These are phyloP conservation scores for Rhodomyrtus tomentosa DNA, from an alignment of 345 rosid species.

Conservation along the genomic window DNA sequence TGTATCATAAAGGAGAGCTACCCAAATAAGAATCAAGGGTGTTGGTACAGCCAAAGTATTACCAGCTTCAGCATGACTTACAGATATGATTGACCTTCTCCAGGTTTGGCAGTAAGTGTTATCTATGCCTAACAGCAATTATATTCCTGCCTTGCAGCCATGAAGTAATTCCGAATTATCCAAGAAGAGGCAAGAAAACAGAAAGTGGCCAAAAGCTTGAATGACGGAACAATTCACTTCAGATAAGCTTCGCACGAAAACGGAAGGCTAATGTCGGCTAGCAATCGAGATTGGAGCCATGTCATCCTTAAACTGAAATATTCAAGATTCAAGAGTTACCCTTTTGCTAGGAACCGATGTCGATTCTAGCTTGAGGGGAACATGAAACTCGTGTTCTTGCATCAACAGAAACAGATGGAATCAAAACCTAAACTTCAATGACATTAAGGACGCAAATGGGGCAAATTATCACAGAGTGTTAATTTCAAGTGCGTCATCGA, in stretches of 20 bases:
- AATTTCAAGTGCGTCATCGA: neutral
- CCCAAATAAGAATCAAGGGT: too few species aligned
- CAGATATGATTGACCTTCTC: neutral
- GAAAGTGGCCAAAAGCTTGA: neutral
- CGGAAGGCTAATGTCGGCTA: neutral
- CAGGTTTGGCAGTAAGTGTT: neutral
- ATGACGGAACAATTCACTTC: neutral
- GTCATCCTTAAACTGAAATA: neutral
- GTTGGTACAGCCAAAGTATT: neutral
- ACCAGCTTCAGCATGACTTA: neutral
- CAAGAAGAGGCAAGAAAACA: neutral
- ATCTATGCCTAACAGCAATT: neutral
- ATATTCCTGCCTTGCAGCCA: neutral
- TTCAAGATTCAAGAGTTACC: neutral
- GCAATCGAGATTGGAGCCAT: neutral
- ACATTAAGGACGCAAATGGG: rapidly evolving
- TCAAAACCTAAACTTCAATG: neutral
- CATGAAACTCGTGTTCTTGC: neutral
- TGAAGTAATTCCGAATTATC: neutral
- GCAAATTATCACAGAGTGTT: neutral
- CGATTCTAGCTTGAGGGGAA: neutral
- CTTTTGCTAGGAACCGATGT: neutral
- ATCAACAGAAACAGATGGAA: neutral
- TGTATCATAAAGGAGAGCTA: neutral
- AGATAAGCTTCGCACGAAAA: neutral